phyloP scores from a whole-genome alignment of 78 protist genomes.

The Cavenderia fasciculata region DNA sequence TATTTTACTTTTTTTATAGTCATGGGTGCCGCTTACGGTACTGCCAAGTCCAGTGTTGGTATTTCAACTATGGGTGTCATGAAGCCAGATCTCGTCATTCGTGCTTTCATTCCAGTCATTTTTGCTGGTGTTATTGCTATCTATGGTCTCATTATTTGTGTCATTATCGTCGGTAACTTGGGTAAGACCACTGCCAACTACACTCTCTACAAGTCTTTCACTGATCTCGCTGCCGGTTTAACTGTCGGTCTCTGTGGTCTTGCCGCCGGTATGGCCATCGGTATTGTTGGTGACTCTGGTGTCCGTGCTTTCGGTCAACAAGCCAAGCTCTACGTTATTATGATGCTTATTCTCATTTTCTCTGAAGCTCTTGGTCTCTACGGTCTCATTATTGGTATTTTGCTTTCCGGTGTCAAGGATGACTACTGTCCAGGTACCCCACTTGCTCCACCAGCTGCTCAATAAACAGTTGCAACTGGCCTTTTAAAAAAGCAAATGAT shows the following conservation, averaged over 20 bases:
- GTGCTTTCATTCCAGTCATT: slow-evolving; percentile 93
- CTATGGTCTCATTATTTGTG: slow-evolving; percentile 99
- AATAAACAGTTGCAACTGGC: not conserved
- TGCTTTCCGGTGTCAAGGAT: slow-evolving; percentile 73
- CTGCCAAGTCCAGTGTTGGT: slow-evolving; percentile 99
- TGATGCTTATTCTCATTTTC: slow-evolving; percentile 97
- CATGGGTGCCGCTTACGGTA: slow-evolving; percentile 99
- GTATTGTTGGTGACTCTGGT: slow-evolving; percentile 97
- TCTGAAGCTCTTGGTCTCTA: slow-evolving; percentile 97
- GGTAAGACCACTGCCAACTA: slow-evolving; percentile 27
- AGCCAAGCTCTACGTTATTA: slow-evolving; percentile 90
- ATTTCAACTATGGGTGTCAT: slow-evolving; percentile 97
- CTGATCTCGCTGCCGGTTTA: slow-evolving; percentile 96
- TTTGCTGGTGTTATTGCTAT: slow-evolving; percentile 99
- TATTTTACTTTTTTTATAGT: slow-evolving; percentile 64
- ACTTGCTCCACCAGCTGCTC: not conserved
- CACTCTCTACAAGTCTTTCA: slow-evolving; percentile 81
- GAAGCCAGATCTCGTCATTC: slow-evolving; percentile 97
- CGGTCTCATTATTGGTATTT: slow-evolving; percentile 94
- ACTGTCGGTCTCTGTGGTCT: slow-evolving; percentile 97
- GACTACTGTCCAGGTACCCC: slow-evolving; percentile 40
- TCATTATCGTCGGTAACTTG: slow-evolving; percentile 86
- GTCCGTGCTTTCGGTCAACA: slow-evolving; percentile 94
- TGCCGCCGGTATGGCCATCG: slow-evolving; percentile 97
- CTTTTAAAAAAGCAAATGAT: not conserved